These are phyloP conservation scores for Globisporangium abappressorium DNA, from an alignment of 352 stramenopile genomes.

Conservation along the genomic window DNA sequence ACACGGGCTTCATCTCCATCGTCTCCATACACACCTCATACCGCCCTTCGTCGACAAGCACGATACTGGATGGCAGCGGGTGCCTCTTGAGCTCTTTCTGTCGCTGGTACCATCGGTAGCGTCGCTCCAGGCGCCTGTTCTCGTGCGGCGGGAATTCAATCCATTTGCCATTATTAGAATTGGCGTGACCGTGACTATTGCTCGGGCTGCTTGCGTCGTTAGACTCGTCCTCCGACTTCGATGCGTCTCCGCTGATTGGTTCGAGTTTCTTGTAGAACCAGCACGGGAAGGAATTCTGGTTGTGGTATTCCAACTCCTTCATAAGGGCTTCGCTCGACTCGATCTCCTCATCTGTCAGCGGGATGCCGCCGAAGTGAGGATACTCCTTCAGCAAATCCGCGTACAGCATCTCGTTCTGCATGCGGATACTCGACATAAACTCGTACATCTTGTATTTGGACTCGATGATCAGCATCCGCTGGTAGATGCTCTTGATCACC, in stretches of 20 bases:
- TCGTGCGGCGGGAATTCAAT: constrained; percentile 79
- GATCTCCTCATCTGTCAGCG: constrained; percentile 40
- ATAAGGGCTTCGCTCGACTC: constrained; percentile 37
- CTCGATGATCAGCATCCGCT: constrained; percentile 68
- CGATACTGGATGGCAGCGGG: constrained; percentile 49
- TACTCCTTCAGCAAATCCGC: constrained; percentile 55
- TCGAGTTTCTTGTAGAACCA: constrained; percentile 83
- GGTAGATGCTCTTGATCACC: constrained; percentile 67
- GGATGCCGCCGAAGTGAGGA: constrained; percentile 44
- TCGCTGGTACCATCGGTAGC: constrained; percentile 62
- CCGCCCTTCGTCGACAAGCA: constrained; percentile 80
- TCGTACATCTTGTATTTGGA: constrained; percentile 81
- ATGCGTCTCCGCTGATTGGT: not conserved
- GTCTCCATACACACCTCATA: constrained; percentile 75
- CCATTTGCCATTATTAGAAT: constrained; percentile 39
- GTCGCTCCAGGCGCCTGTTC: constrained; percentile 62
- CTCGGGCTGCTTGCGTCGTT: not conserved
- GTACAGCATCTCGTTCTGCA: constrained; percentile 87
- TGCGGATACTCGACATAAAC: constrained; percentile 79
- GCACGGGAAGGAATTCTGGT: constrained; percentile 63
- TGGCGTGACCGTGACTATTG: constrained; percentile 3
- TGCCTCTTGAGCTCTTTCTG: constrained; percentile 36
- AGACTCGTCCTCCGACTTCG: not conserved
- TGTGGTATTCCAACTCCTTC: constrained; percentile 43
- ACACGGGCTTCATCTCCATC: constrained; percentile 80